Conservation (phyloP, 2,329 filamentous ascomycete species). For the Thermomyces lanuginosus region DNA sequence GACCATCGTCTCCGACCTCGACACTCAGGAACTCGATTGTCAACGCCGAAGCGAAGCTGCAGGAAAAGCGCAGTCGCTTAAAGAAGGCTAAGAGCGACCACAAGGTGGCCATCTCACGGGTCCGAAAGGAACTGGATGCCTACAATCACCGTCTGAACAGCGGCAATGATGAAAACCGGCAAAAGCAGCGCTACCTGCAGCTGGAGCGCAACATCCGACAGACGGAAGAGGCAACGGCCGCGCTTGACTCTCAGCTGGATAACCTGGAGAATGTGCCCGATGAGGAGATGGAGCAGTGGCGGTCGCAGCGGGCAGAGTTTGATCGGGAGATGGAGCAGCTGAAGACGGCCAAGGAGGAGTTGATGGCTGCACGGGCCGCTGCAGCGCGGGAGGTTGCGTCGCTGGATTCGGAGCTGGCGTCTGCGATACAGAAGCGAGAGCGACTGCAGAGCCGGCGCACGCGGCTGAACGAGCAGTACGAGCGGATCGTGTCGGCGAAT, state of each 20-base stretch:
- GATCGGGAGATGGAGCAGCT: slow-evolving; percentile 38
- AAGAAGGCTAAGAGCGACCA: slow-evolving; percentile 47
- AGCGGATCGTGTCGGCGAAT: slow-evolving; percentile 42
- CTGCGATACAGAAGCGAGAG: slow-evolving; percentile 40
- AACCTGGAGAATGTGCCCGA: slow-evolving; percentile 41
- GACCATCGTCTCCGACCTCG: slow-evolving; percentile 47
- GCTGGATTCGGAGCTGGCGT: slow-evolving; percentile 37
- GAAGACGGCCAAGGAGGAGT: slow-evolving; percentile 34
- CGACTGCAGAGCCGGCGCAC: slow-evolving; percentile 41
- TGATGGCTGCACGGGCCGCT: slow-evolving; percentile 34
- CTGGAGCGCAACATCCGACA: slow-evolving; percentile 46
- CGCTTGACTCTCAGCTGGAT: slow-evolving; percentile 38
- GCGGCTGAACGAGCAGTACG: slow-evolving; percentile 45
- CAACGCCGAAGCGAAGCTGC: slow-evolving; percentile 43
- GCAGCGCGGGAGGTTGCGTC: slow-evolving; percentile 36
- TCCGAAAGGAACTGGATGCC: slow-evolving; percentile 46
- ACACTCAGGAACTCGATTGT: slow-evolving; percentile 49
- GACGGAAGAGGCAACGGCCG: slow-evolving; percentile 44
- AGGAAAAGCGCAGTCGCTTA: slow-evolving; percentile 41
- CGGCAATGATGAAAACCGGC: slow-evolving; percentile 44
- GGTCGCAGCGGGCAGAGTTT: slow-evolving; percentile 37
- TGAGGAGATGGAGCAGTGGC: slow-evolving; percentile 38
- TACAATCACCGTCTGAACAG: slow-evolving; percentile 42
- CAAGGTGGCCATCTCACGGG: slow-evolving; percentile 39
- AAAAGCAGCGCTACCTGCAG: slow-evolving; percentile 45